Conservation (phyloP, 441 rosid genomes). For the Geranium incanum region DNA sequence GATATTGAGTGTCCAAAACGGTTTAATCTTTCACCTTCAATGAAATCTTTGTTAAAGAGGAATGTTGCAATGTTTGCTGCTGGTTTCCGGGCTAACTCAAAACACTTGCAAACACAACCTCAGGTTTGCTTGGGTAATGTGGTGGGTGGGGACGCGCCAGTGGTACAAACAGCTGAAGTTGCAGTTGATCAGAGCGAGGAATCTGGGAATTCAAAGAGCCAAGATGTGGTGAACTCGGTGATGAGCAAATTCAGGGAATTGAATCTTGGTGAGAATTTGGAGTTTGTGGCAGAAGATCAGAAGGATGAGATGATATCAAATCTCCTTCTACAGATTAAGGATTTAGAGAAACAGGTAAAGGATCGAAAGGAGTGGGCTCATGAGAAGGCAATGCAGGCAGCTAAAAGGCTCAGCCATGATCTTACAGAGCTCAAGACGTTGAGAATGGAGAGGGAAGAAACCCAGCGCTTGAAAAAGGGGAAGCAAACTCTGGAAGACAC, state of each 20-base stretch:
- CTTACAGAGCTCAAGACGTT: slow-evolving; percentile 68
- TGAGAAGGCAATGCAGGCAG: slow-evolving; percentile 95
- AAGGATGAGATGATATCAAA: slow-evolving; percentile 66
- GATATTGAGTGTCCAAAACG: slow-evolving; percentile 77
- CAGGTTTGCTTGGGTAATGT: slow-evolving; percentile 32
- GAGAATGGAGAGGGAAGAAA: slow-evolving; percentile 84
- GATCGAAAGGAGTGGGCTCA: slow-evolving; percentile 94
- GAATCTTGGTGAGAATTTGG: slow-evolving; percentile 67
- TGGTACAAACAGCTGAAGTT: slow-evolving; percentile 28
- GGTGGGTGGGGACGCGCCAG: slow-evolving; percentile 30
- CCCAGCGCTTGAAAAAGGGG: slow-evolving; percentile 63
- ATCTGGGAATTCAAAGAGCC: slow-evolving; percentile 34
- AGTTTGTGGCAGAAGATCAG: slow-evolving; percentile 46
- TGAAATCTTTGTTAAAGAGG: slow-evolving; percentile 75
- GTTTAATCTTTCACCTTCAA: slow-evolving; percentile 75
- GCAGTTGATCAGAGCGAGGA: slow-evolving; percentile 38
- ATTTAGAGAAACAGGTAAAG: slow-evolving; percentile 64
- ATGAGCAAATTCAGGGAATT: slow-evolving; percentile 62
- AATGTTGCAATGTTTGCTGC: slow-evolving; percentile 83
- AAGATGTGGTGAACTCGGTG: slow-evolving; percentile 48
- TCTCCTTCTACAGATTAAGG: slow-evolving; percentile 58
- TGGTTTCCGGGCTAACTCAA: slow-evolving; percentile 69
- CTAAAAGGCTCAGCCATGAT: slow-evolving; percentile 74
- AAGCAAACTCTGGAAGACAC: slow-evolving; percentile 71
- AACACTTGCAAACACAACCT: slow-evolving; percentile 35